Conservation (phyloP, 2,329 filamentous ascomycete species). For the Alternaria ethzedia region DNA sequence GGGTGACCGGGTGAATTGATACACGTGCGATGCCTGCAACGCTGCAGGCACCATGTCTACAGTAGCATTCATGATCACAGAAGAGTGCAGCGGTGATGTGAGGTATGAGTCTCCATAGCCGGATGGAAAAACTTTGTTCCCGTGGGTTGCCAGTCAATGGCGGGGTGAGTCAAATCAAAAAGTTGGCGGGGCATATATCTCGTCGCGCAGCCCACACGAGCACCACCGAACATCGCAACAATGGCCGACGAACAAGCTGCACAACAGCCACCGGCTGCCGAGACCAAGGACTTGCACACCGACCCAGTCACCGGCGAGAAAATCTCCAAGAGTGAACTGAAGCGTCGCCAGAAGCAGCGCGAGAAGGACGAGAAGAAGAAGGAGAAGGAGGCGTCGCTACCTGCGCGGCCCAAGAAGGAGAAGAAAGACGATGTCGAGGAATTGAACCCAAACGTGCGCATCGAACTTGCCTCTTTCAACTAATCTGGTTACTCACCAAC, state of each 20-base stretch:
- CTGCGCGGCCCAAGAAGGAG: slow-evolving; percentile 64
- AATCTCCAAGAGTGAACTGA: slow-evolving; percentile 68
- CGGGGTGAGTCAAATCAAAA: slow-evolving; percentile 33
- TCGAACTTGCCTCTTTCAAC: slow-evolving; percentile 32
- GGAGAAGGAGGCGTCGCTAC: slow-evolving; percentile 76
- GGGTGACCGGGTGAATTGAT: neutral
- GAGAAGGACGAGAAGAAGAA: slow-evolving; percentile 89
- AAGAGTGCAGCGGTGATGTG: neutral
- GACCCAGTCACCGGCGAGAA: slow-evolving; percentile 94
- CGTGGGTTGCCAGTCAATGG: slow-evolving; percentile 9
- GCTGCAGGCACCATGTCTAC: neutral
- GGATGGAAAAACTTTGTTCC: slow-evolving; percentile 24
- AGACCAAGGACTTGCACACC: slow-evolving; percentile 71
- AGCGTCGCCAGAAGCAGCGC: slow-evolving; percentile 93
- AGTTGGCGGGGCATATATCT: slow-evolving; percentile 25
- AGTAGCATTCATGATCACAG: neutral
- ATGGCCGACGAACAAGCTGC: slow-evolving; percentile 43
- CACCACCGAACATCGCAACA: slow-evolving; percentile 24
- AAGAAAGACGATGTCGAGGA: slow-evolving; percentile 72
- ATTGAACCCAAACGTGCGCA: slow-evolving; percentile 70
- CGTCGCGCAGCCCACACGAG: slow-evolving; percentile 23
- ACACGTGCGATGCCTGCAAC: neutral
- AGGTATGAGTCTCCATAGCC: neutral
- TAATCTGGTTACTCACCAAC: slow-evolving; percentile 14
- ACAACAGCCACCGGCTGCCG: slow-evolving; percentile 37